A percentile compares a stretch with the other conserved stretches of the same genome.
phyloP scores from a whole-genome alignment of 1,284 basidiomycete genomes.

The Cryptococcus sp. region DNA sequence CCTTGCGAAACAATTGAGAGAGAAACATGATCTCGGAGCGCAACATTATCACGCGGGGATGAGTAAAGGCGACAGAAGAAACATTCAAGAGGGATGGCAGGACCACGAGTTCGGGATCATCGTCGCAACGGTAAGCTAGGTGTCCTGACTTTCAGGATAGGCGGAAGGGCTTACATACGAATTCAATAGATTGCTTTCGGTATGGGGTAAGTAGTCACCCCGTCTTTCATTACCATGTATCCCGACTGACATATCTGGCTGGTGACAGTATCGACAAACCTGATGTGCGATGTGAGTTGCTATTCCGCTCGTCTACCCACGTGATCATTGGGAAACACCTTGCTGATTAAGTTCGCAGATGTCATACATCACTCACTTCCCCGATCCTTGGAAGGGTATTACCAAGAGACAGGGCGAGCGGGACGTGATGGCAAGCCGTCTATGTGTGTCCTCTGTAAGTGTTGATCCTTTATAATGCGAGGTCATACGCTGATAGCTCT shows the following conservation, averaged over 20 bases:
- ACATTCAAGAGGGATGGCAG: slow-evolving; percentile 75
- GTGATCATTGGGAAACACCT: neutral
- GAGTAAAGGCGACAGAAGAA: slow-evolving; percentile 64
- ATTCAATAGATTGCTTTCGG: slow-evolving; percentile 78
- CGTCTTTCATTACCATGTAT: neutral
- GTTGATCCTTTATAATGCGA: neutral
- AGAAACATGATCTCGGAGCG: slow-evolving; percentile 64
- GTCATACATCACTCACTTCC: slow-evolving; percentile 76
- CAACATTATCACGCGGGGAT: slow-evolving; percentile 87
- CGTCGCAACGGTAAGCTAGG: slow-evolving; percentile 71
- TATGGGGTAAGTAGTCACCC: slow-evolving; percentile 65
- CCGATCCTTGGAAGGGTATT: slow-evolving; percentile 70
- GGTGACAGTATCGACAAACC: slow-evolving; percentile 73
- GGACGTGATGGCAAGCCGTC: slow-evolving; percentile 72
- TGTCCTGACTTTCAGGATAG: neutral
- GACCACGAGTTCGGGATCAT: slow-evolving; percentile 73
- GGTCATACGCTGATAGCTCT: slow-evolving; percentile 37
- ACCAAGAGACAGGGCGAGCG: slow-evolving; percentile 83
- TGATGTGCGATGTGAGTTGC: slow-evolving; percentile 60
- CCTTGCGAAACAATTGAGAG: slow-evolving; percentile 67
- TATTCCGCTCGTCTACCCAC: neutral
- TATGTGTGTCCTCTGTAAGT: slow-evolving; percentile 62
- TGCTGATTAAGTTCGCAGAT: slow-evolving; percentile 54
- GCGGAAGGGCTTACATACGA: neutral
- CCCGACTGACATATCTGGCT: too few species aligned